These are phyloP conservation scores for Ogataea dorogensis DNA, from an alignment of 805 yeast genomes.

Conservation along the genomic window DNA sequence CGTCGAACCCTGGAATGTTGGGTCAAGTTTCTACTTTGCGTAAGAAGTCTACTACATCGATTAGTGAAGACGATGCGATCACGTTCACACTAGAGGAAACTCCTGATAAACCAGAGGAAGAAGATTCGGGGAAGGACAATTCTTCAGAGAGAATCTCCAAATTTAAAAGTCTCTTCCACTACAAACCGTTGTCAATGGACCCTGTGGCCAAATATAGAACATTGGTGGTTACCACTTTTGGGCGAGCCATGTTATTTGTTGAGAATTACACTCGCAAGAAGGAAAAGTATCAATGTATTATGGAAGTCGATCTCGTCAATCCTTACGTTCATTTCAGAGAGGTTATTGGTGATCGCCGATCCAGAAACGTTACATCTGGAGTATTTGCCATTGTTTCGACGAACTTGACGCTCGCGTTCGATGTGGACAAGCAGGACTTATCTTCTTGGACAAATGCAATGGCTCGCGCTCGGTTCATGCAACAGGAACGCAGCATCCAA, in stretches of 20 bases:
- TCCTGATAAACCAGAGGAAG: constrained; percentile 20
- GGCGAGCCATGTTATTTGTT: constrained; percentile 58
- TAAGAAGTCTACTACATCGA: constrained; percentile 13
- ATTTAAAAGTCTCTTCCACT: constrained; percentile 32
- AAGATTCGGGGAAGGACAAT: constrained; percentile 13
- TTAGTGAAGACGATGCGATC: constrained; percentile 30
- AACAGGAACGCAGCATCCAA: constrained; percentile 43
- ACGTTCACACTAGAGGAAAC: constrained; percentile 22
- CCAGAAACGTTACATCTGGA: constrained; percentile 41
- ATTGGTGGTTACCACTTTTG: constrained; percentile 58
- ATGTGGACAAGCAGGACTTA: constrained; percentile 50
- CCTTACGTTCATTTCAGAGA: constrained; percentile 59
- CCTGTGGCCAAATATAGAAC: constrained; percentile 44
- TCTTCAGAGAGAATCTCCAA: constrained; percentile 21
- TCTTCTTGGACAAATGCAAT: constrained; percentile 57
- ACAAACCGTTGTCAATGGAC: constrained; percentile 16
- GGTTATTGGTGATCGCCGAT: constrained; percentile 41
- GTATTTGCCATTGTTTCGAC: constrained; percentile 57
- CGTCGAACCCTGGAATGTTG: constrained; percentile 23
- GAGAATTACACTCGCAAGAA: constrained; percentile 36
- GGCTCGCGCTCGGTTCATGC: constrained; percentile 46
- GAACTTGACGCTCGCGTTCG: constrained; percentile 54
- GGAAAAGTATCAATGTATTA: constrained; percentile 44
- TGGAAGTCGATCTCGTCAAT: constrained; percentile 54
- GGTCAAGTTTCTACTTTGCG: constrained; percentile 15